Evolutionary conservation across 73 alveolate genomes (phyloP).

Genomic region (Tetrahymena thermophila): DNA sequence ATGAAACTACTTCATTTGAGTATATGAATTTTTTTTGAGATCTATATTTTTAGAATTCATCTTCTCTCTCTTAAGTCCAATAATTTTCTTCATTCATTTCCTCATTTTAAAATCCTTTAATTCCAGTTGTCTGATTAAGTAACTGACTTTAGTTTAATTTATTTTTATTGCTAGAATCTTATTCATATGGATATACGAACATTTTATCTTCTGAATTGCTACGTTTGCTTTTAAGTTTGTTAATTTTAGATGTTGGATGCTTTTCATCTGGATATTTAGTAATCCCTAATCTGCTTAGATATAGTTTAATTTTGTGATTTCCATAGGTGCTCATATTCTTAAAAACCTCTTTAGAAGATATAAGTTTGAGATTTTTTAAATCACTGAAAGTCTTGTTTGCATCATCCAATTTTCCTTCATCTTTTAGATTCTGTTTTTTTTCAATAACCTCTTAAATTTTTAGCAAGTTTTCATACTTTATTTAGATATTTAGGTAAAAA

Average conservation of each 20-base stretch:
- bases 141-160: no score
- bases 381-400: not conserved
- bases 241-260: not conserved
- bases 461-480: slow-evolving; percentile 21
- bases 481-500: not conserved
- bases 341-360: not conserved
- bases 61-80: not conserved
- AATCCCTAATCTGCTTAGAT: not conserved
- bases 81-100: not conserved
- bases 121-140: not conserved
- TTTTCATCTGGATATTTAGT: not conserved
- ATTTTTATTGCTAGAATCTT: not conserved
- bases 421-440: not conserved
- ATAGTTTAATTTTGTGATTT: not conserved
- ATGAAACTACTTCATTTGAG: not conserved
- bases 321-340: not conserved
- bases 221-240: not conserved
- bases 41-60: not conserved
- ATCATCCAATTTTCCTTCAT: not conserved
- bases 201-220: not conserved
- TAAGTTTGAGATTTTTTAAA: not conserved
- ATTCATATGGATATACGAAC: not conserved
- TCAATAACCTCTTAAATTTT: slow-evolving; percentile 8
- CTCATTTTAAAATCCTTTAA: not conserved
- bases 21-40: not conserved